Evolutionary conservation across 2,329 filamentous ascomycete genomes (phyloP).

Genomic region (Trichothecium sympodiale): DNA sequence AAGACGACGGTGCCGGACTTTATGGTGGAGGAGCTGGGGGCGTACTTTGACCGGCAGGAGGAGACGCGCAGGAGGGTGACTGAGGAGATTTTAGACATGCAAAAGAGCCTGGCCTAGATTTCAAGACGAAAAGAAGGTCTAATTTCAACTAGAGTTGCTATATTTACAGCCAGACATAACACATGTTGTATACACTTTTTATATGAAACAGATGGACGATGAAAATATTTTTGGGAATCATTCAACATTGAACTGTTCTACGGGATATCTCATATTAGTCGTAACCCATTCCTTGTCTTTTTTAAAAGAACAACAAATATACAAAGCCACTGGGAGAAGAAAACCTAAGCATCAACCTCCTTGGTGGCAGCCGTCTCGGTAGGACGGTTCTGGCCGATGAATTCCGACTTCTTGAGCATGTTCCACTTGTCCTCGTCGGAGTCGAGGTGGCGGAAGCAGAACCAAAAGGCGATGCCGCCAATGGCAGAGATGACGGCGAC

Average conservation of each 20-base stretch:
- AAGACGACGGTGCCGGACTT: slow-evolving; percentile 28
- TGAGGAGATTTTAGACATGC: slow-evolving; percentile 2
- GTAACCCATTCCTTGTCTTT: too few relatives aligned
- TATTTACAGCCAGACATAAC: too few relatives aligned
- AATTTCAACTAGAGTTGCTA: too few relatives aligned
- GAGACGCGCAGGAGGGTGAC: slow-evolving; percentile 5
- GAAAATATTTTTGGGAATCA: too few relatives aligned
- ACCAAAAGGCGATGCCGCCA: slow-evolving; percentile 57
- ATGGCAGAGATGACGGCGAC: slow-evolving; percentile 51
- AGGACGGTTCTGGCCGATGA: slow-evolving; percentile 27
- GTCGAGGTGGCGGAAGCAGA: slow-evolving; percentile 55
- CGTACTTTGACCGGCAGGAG: slow-evolving; percentile 24
- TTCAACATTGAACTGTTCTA: too few relatives aligned
- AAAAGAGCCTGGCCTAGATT: background rate
- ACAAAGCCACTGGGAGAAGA: too few relatives aligned
- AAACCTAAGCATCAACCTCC: slow-evolving; percentile 9
- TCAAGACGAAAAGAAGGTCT: background rate
- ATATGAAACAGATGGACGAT: too few relatives aligned
- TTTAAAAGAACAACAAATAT: too few relatives aligned
- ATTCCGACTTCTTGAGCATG: slow-evolving; percentile 38
- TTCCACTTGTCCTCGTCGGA: slow-evolving; percentile 59
- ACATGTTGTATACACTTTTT: too few relatives aligned
- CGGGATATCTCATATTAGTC: too few relatives aligned
- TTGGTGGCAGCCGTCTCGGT: slow-evolving; percentile 16
- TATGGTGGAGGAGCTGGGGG: slow-evolving; percentile 25